These are phyloP conservation scores for Coleophoma eucalyptorum DNA, from an alignment of 2,329 filamentous ascomycete genomes.

Conservation along the genomic window DNA sequence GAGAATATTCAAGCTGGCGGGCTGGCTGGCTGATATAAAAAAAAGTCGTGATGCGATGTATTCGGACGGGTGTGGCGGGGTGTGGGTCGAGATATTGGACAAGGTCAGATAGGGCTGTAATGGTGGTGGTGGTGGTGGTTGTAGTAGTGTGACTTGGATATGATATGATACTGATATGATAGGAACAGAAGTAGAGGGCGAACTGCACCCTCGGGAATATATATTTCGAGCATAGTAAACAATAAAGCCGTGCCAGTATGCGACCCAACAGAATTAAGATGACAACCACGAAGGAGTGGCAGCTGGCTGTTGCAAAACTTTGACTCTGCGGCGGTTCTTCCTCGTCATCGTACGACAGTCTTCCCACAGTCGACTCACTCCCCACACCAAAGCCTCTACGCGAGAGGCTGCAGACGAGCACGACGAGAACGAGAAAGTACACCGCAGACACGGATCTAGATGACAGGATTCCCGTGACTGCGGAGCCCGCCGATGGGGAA, in stretches of 20 bases:
- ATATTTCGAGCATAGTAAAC: neutral
- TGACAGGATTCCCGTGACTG: too few relatives aligned
- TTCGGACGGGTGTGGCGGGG: neutral
- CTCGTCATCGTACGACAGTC: neutral
- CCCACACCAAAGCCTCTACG: neutral
- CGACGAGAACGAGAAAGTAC: too few relatives aligned
- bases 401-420: too few relatives aligned
- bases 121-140: neutral
- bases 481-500: too few relatives aligned
- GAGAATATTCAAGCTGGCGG: neutral
- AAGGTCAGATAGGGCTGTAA: neutral
- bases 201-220: slow-evolving; percentile 13
- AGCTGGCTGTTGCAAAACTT: neutral
- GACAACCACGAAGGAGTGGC: neutral
- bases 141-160: neutral
- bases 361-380: neutral
- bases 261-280: neutral
- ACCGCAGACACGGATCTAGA: too few relatives aligned
- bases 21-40: neutral
- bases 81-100: neutral
- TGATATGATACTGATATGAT: neutral
- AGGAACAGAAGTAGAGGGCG: neutral
- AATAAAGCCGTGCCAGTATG: neutral
- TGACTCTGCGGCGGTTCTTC: neutral
- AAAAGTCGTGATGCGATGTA: neutral